A percentile compares a stretch with the other conserved stretches of the same genome.
Conservation (phyloP, 2,329 filamentous ascomycete species). For the Trichoderma gracile region DNA sequence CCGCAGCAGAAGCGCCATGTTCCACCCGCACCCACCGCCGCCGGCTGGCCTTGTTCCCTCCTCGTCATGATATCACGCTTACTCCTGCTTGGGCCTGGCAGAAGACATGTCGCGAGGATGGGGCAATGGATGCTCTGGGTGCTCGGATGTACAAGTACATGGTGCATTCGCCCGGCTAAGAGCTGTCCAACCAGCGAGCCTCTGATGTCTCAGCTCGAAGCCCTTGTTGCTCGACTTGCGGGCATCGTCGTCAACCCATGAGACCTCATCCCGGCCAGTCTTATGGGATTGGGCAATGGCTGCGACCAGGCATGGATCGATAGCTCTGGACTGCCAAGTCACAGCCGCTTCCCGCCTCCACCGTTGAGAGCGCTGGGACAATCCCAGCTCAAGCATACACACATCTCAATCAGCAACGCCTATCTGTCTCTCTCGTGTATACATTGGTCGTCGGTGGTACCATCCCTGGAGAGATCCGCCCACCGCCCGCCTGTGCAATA, state of each 20-base stretch:
- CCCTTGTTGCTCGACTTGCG: constrained; percentile 22
- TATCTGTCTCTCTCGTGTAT: neutral
- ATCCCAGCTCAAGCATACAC: neutral
- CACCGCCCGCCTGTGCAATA: constrained; percentile 20
- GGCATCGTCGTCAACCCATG: constrained; percentile 2
- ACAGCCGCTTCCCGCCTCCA: constrained; percentile 11
- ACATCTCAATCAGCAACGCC: neutral
- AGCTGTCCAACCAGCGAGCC: constrained; percentile 25
- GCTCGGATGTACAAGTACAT: neutral
- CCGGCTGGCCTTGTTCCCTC: constrained; percentile 14
- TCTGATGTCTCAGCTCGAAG: constrained; percentile 31
- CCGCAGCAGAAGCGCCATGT: constrained; percentile 9
- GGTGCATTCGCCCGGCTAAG: constrained; percentile 16
- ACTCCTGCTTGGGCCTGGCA: neutral
- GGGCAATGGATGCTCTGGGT: neutral
- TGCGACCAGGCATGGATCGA: constrained; percentile 11
- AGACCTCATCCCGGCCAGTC: constrained; percentile 1
- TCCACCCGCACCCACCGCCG: constrained; percentile 23
- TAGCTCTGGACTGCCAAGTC: neutral
- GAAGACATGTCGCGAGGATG: constrained; percentile 20
- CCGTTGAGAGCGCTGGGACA: neutral
- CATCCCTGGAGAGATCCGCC: constrained; percentile 14
- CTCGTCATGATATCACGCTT: constrained; percentile 2
- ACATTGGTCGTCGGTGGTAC: neutral
- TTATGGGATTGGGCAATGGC: constrained; percentile 19